Base-by-base conservation (phyloP, 139 green algal species). In the Prasinococcaceae sp. region DNA sequence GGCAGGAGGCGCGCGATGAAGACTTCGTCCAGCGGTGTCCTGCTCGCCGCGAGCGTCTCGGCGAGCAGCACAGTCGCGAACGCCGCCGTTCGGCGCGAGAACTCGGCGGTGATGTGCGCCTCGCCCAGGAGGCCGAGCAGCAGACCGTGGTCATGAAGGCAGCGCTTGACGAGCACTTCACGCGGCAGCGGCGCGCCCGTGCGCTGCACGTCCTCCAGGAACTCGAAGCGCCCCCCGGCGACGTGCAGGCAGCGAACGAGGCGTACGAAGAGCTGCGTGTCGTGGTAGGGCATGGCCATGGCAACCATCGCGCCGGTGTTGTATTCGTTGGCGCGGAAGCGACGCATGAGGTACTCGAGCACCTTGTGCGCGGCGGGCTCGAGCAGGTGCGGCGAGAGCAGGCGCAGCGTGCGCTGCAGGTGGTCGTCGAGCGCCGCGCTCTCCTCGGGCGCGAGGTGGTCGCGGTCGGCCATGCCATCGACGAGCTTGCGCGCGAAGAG, bases 231-330 rank as follows among this genome's bases (percentile, higher is more conserved):
- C 3, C 54, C 40, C 24, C 41, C 36, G 16, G 81, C 58, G 6
- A 95, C 56, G 6, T 65, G 47, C 37, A 87, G 50, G 6, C 74
- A 50, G 33, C 82, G 76, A 33, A 92, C 71, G 53, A 94, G 71
- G 9, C 78, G 79, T 27, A 90, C 86, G 72, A 95, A 95, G 60
- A 92, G 69, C 47, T 81, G 72, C 10, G 86, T 94, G 25, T 66
- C 50, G 65, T 95, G 86, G 65, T 87, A 94, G 1, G 86, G 79
- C 49, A 95, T 63, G 5, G 70, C 75, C 2, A 58, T 70, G 2
- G 53, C 27, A 54, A 95, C 62, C 25, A 94, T 37, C 0, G 70
- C 65, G 2, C 79, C 60, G n/a, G 92, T 72, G 62, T 93, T 90
- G 55, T 62, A 65, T 59, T 87, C 70, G 26, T 95, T 70, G 22